A percentile compares a stretch with the other conserved stretches of the same genome.
Evolutionary conservation across 2,329 filamentous ascomycete species (phyloP).

Genomic region (Sphaerostilbella broomeana): DNA sequence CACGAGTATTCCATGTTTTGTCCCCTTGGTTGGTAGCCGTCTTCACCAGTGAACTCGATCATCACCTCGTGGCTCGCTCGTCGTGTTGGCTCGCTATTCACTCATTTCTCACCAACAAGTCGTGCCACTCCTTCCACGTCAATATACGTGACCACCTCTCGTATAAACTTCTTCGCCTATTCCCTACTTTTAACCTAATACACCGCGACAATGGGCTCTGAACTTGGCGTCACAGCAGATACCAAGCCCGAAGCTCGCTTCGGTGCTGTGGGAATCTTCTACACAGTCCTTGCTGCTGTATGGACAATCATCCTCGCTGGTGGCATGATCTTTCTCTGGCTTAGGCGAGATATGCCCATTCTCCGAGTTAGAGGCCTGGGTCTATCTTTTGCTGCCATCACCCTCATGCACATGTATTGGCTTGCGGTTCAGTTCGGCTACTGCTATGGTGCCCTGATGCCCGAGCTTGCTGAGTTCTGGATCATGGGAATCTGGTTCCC

Average conservation of each 20-base stretch:
- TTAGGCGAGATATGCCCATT: constrained; percentile 34
- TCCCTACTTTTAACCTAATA: background rate
- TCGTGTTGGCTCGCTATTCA: constrained; percentile 6
- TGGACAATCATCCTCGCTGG: constrained; percentile 34
- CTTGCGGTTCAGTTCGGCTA: constrained; percentile 34
- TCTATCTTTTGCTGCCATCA: constrained; percentile 35
- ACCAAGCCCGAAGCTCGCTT: constrained; percentile 27
- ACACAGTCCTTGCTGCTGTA: constrained; percentile 27
- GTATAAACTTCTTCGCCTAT: too few relatives aligned
- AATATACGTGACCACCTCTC: background rate
- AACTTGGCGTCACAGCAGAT: constrained; percentile 26
- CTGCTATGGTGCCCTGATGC: constrained; percentile 33
- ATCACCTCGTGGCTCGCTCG: constrained; percentile 4
- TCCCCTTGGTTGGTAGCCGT: constrained; percentile 7
- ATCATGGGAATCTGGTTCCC: constrained; percentile 61
- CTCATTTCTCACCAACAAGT: constrained; percentile 4
- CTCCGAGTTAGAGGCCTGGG: constrained; percentile 35
- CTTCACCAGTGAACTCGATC: constrained; percentile 2
- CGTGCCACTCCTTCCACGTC: background rate
- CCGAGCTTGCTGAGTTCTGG: constrained; percentile 55
- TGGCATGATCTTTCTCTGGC: constrained; percentile 36
- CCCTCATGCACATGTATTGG: constrained; percentile 38
- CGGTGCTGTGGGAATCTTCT: constrained; percentile 37
- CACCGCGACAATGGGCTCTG: constrained; percentile 25
- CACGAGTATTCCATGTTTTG: constrained; percentile 8